phyloP scores from a whole-genome alignment of 208 protist species.

The Trypanosomatidae sp. region DNA sequence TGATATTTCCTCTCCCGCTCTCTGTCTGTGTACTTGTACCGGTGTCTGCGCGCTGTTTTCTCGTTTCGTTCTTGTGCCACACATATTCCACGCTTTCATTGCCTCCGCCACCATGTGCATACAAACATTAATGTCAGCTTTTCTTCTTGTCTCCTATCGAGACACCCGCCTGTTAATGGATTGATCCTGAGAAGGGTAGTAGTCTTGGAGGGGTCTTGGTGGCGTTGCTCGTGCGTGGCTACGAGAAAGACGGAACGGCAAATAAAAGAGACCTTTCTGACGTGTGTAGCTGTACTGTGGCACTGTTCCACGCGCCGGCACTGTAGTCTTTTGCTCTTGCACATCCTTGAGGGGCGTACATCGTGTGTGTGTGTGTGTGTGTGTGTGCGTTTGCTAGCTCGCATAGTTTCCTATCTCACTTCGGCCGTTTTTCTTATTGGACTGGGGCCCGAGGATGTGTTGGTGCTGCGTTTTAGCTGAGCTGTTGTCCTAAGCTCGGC shows the following conservation, averaged over 20 bases:
- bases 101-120: neutral
- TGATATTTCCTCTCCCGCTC: neutral
- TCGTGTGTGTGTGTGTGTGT: neutral
- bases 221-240: neutral
- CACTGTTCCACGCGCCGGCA: neutral
- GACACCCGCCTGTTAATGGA: neutral
- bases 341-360: neutral
- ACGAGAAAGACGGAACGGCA: neutral
- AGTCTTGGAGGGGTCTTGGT: neutral
- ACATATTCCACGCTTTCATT: neutral
- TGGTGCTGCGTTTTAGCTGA: neutral
- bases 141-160: neutral
- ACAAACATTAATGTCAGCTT: neutral
- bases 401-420: neutral
- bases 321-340: neutral
- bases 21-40: neutral
- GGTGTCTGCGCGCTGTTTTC: neutral
- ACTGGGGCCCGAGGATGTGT: too few species aligned
- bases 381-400: neutral
- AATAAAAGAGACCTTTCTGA: neutral
- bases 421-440: neutral
- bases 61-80: neutral
- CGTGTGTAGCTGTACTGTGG: neutral
- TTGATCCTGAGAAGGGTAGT: neutral
- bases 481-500: neutral